Conservation (phyloP, 2,329 filamentous ascomycete genomes). For the Pyrenochaeta sp. region DNA sequence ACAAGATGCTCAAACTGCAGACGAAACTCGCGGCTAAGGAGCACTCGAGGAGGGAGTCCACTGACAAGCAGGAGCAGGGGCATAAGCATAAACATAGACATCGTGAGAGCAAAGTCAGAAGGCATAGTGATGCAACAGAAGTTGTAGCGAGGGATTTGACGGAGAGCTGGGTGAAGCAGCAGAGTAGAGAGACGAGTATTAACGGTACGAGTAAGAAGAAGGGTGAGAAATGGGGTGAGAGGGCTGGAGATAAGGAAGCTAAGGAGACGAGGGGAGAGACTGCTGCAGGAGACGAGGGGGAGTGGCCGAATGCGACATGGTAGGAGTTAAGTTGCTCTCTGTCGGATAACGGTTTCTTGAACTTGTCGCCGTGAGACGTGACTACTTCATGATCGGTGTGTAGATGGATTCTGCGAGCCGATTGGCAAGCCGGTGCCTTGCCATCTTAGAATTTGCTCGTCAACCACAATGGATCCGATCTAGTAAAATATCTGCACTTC, state of each 20-base stretch:
- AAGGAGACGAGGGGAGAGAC: neutral
- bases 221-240: conserved; percentile 1
- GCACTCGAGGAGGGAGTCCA: neutral
- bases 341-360: too few relatives aligned
- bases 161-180: conserved; percentile 31
- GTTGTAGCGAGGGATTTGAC: conserved; percentile 20
- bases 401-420: neutral
- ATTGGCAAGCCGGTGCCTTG: neutral
- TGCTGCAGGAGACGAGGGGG: neutral
- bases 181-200: conserved; percentile 16
- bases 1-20: conserved; percentile 22
- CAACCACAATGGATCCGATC: too few relatives aligned
- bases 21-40: conserved; percentile 35
- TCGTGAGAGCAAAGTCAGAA: neutral
- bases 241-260: neutral
- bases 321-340: neutral
- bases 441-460: too few relatives aligned
- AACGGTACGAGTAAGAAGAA: conserved; percentile 1
- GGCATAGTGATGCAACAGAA: conserved; percentile 10
- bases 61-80: neutral
- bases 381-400: neutral
- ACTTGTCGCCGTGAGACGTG: neutral
- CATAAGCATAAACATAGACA: neutral
- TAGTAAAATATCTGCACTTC: neutral
- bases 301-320: neutral